Evolutionary conservation across 495 filamentous ascomycete species (phyloP), one percentile per base, ranked within the genome.

Genomic region (Penicillium argentinense): DNA sequence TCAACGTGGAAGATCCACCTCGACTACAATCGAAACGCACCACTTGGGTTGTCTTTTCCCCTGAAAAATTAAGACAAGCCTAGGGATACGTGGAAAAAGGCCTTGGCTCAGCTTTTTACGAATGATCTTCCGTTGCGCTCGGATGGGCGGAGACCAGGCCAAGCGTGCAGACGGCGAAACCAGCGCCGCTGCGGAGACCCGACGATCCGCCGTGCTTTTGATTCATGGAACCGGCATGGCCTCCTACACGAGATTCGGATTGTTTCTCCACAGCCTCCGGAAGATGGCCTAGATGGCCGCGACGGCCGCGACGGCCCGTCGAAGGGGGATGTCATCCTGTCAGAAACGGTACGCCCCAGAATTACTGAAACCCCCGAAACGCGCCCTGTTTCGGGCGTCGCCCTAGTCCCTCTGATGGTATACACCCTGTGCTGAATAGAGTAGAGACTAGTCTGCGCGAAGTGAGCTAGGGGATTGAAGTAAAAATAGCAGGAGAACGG

Each of bases 1-100:
- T n/a, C n/a, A n/a, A n/a, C n/a, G n/a, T n/a, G n/a, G n/a, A n/a
- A n/a, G n/a, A n/a, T n/a, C n/a, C n/a, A n/a, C n/a, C n/a, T n/a
- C n/a, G n/a, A n/a, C n/a, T n/a, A n/a, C n/a, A n/a, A n/a, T n/a
- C n/a, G n/a, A n/a, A n/a, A n/a, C n/a, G n/a, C 33, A 36, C 3
- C 16, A 7, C 33, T 9, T 36, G 33, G 21, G 8, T 7, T 8
- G 11, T 18, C 33, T 1, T 21, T 36, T 5, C 17, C 4, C 16
- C 16, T 12, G 25, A 32, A 19, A 21, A 38, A 19, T 25, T 45
- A 45, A 39, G 37, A 23, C n/a, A 21, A 21, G 11, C 12, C 4
- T 19, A 6, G 9, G 9, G 40, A 56, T 59, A 55, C 47, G 56
- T 59, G 56, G 56, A 50, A 56, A 36, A 36, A 36, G 21, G 12